These are phyloP conservation scores for Cetradonia linearis DNA, from an alignment of 495 filamentous ascomycete genomes.

Conservation along the genomic window DNA sequence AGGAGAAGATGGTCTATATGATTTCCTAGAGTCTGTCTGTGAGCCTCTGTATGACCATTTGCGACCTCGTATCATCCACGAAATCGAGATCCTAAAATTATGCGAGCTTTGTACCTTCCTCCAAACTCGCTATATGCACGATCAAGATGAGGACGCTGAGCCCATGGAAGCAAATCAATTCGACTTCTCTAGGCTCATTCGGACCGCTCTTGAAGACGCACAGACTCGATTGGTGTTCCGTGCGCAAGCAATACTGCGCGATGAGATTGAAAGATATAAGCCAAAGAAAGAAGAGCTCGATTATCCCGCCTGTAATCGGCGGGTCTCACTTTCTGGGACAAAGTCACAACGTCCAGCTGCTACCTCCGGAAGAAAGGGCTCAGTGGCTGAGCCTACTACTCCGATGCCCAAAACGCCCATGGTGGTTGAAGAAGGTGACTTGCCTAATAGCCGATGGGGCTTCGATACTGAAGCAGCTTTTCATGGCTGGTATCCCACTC, in stretches of 20 bases:
- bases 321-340: conserved; percentile 39
- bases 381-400: conserved; percentile 34
- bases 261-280: conserved; percentile 61
- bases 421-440: conserved; percentile 40
- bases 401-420: conserved; percentile 44
- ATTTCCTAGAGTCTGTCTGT: conserved; percentile 62
- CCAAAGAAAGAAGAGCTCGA: conserved; percentile 61
- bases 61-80: conserved; percentile 58
- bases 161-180: conserved; percentile 43
- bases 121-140: conserved; percentile 71
- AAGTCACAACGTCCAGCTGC: conserved; percentile 31
- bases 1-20: conserved; percentile 55
- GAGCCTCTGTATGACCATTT: conserved; percentile 69
- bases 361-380: conserved; percentile 38
- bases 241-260: conserved; percentile 53
- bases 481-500: conserved; percentile 54
- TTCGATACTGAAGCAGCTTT: conserved; percentile 42
- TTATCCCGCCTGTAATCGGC: conserved; percentile 45
- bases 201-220: conserved; percentile 60
- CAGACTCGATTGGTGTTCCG: conserved; percentile 67
- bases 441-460: conserved; percentile 41
- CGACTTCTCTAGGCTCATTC: conserved; percentile 57
- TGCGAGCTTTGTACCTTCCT: conserved; percentile 74
- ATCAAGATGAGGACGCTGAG: conserved; percentile 60
- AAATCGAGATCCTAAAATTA: conserved; percentile 60